Evolutionary conservation across 495 filamentous ascomycete genomes (phyloP).

Genomic region (Aspergillus egyptiacus): DNA sequence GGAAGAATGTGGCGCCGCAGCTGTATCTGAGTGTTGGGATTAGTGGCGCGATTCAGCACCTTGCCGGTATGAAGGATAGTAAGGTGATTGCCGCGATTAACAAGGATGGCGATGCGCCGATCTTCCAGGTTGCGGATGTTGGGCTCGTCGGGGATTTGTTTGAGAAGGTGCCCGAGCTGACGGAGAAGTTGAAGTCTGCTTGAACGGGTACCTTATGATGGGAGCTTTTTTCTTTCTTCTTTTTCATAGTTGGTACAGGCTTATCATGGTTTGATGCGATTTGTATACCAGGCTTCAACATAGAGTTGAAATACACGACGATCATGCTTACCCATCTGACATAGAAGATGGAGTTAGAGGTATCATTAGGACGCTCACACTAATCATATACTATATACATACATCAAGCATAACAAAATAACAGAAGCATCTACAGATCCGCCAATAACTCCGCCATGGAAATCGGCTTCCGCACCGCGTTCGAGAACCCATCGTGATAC

Average conservation of each 20-base stretch:
- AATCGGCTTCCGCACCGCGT: conserved; percentile 90
- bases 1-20: conserved; percentile 96
- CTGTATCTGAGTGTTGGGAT: conserved; percentile 94
- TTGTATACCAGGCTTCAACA: neutral
- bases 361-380: no score
- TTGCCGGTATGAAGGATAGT: conserved; percentile 99
- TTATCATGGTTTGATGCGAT: neutral
- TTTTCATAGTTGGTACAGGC: neutral
- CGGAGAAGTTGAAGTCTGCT: conserved; percentile 76
- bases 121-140: conserved; percentile 97
- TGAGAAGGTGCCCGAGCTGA: conserved; percentile 91
- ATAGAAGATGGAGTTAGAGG: no score
- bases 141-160: conserved; percentile 94
- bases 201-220: neutral
- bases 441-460: conserved; percentile 76
- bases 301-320: neutral
- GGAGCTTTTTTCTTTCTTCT: neutral
- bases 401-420: neutral
- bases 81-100: conserved; percentile 99
- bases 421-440: conserved; percentile 23
- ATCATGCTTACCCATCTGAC: neutral
- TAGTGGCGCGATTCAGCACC: conserved; percentile 93
- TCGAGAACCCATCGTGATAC: conserved; percentile 93
- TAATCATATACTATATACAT: neutral
- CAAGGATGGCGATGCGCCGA: conserved; percentile 94